A percentile compares a stretch with the other conserved stretches of the same genome.
phyloP scores from a whole-genome alignment of 345 rosid species.

The Salix viminalis region DNA sequence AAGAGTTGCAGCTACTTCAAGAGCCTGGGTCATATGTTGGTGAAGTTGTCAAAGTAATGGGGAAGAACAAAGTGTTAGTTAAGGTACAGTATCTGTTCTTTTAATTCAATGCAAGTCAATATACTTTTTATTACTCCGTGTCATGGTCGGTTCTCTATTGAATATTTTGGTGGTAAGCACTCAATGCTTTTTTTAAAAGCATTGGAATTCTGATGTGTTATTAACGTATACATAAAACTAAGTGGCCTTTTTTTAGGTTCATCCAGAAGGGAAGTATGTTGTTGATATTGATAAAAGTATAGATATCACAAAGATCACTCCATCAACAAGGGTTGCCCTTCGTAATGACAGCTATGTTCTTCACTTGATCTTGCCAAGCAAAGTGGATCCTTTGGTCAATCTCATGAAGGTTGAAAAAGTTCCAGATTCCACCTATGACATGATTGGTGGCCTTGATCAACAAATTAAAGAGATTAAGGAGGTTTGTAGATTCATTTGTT shows the following conservation, averaged over 20 bases:
- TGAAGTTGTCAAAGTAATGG: conserved; percentile 99
- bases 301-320: conserved; percentile 86
- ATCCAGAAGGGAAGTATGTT: conserved; percentile 99
- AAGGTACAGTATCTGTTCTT: conserved; percentile 43
- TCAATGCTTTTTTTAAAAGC: background rate
- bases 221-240: background rate
- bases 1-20: conserved; percentile 92
- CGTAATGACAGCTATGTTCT: conserved; percentile 98
- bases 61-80: conserved; percentile 90
- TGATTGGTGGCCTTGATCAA: conserved; percentile 93
- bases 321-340: conserved; percentile 95
- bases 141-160: background rate
- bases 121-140: background rate
- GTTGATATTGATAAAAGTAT: conserved; percentile 92
- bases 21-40: conserved; percentile 99
- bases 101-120: background rate
- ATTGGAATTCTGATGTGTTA: background rate
- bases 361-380: conserved; percentile 85
- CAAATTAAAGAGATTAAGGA: conserved; percentile 97
- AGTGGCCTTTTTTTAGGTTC: conserved; percentile 53
- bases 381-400: conserved; percentile 94
- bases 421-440: conserved; percentile 96
- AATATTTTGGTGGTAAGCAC: background rate
- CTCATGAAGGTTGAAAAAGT: conserved; percentile 99
- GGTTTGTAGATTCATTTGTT: conserved; percentile 33